phyloP scores from a whole-genome alignment of 176 grass and related monocot species.

The Eleusine indica region DNA sequence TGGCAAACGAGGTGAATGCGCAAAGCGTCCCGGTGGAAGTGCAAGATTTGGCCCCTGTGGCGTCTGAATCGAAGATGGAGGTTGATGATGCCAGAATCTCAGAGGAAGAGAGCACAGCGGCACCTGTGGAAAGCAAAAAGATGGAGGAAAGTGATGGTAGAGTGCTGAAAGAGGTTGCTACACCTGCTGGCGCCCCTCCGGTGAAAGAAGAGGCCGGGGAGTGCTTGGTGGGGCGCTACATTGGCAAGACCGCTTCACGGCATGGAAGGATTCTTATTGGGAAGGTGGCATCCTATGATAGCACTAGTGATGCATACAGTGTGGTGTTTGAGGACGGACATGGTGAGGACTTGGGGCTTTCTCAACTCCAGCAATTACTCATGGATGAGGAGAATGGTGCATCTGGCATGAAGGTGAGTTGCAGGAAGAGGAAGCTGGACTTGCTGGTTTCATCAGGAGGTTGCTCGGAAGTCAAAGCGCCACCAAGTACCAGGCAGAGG shows the following conservation, averaged over 20 bases:
- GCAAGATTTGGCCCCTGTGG: not conserved
- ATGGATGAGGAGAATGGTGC: conserved; percentile 39
- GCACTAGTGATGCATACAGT: not conserved
- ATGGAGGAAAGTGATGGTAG: conserved; percentile 5
- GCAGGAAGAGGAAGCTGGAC: conserved; percentile 91
- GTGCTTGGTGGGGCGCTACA: conserved; percentile 61
- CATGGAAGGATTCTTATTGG: conserved; percentile 47
- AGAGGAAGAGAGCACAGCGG: not conserved
- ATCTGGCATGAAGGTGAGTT: conserved; percentile 78
- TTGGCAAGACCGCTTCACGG: conserved; percentile 45
- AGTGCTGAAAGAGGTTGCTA: not conserved
- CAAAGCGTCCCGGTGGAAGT: not conserved
- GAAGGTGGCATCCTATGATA: conserved; percentile 58
- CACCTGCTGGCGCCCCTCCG: not conserved
- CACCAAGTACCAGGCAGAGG: conserved; percentile 46
- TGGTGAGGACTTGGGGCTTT: conserved; percentile 41
- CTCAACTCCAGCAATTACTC: conserved; percentile 49
- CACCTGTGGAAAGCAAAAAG: conserved; percentile 11
- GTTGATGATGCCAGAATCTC: not conserved
- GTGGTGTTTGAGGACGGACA: conserved; percentile 67
- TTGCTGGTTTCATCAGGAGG: conserved; percentile 55
- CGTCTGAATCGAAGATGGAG: not conserved
- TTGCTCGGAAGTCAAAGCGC: conserved; percentile 30
- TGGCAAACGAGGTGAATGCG: not conserved
- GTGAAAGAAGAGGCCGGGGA: conserved; percentile 1